These are phyloP conservation scores for Marasmius tenuissimus DNA, from an alignment of 1,284 basidiomycete genomes.

Conservation along the genomic window DNA sequence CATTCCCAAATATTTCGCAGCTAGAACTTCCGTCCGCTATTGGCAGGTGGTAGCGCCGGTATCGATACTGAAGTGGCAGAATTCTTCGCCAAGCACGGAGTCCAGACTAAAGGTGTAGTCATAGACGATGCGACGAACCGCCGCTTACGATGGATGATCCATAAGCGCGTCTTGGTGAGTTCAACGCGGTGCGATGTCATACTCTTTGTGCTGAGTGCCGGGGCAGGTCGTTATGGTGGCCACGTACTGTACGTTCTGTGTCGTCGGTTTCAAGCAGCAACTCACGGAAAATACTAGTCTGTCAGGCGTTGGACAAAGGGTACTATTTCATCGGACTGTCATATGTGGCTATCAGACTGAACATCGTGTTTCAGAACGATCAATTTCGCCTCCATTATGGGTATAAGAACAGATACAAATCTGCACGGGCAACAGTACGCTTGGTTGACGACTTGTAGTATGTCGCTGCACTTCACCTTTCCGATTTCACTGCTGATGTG, in stretches of 20 bases:
- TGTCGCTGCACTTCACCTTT: conserved; percentile 14
- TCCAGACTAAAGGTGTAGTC: conserved; percentile 23
- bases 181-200: not conserved
- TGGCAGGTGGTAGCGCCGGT: conserved; percentile 26
- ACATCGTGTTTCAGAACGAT: conserved; percentile 34
- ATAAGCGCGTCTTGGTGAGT: conserved; percentile 48
- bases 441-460: conserved; percentile 51
- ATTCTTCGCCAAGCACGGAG: conserved; percentile 39
- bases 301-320: conserved; percentile 54
- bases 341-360: not conserved
- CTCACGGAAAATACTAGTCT: conserved; percentile 25
- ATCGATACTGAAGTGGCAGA: conserved; percentile 50
- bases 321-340: conserved; percentile 13
- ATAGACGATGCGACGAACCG: conserved; percentile 47
- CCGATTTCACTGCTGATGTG: not conserved
- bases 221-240: conserved; percentile 48
- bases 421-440: conserved; percentile 50
- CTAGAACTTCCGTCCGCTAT: not conserved
- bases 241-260: conserved; percentile 42
- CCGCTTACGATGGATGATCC: conserved; percentile 47
- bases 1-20: not conserved
- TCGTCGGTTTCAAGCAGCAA: not conserved
- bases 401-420: conserved; percentile 44
- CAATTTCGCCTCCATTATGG: conserved; percentile 59
- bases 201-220: not conserved